Conservation (phyloP, 1,284 basidiomycete species). For the Thelephora terrestris region DNA sequence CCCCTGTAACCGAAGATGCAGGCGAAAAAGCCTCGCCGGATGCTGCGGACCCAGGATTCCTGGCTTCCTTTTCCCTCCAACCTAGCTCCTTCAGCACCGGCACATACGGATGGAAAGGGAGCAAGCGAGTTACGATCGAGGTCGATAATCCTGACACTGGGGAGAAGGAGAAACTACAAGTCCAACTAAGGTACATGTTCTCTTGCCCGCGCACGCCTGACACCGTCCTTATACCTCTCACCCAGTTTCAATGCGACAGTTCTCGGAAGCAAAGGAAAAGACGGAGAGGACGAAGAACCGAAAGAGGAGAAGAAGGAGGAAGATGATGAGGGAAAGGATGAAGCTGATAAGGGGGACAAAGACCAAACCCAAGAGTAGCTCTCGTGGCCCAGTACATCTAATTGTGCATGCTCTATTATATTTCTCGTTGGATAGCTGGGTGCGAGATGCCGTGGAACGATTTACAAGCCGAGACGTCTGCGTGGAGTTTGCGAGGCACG, state of each 20-base stretch:
- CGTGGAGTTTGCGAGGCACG: slow-evolving; percentile 56
- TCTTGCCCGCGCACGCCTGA: neutral
- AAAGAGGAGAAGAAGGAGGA: slow-evolving; percentile 15
- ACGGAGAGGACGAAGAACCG: slow-evolving; percentile 25
- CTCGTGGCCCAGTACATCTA: too few relatives aligned
- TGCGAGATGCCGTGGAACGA: too few relatives aligned
- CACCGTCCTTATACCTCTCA: slow-evolving; percentile 1
- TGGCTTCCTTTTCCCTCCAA: slow-evolving; percentile 46
- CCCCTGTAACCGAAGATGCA: slow-evolving; percentile 29
- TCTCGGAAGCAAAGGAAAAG: slow-evolving; percentile 57
- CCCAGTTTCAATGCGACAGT: slow-evolving; percentile 69
- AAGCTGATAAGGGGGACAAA: slow-evolving; percentile 16
- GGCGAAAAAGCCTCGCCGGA: slow-evolving; percentile 9
- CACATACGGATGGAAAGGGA: slow-evolving; percentile 76
- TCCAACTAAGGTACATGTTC: slow-evolving; percentile 61
- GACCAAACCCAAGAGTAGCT: too few relatives aligned
- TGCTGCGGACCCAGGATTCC: slow-evolving; percentile 45
- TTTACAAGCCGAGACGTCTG: slow-evolving; percentile 30
- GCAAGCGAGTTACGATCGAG: slow-evolving; percentile 55
- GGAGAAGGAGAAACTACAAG: slow-evolving; percentile 57
- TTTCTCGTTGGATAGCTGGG: too few relatives aligned
- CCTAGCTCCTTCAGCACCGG: slow-evolving; percentile 58
- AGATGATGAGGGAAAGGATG: slow-evolving; percentile 12
- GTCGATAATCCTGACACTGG: slow-evolving; percentile 39
- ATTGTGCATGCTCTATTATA: too few relatives aligned